Evolutionary conservation across 305 asterid genomes (phyloP).

Genomic region (Solanum hybrid): DNA sequence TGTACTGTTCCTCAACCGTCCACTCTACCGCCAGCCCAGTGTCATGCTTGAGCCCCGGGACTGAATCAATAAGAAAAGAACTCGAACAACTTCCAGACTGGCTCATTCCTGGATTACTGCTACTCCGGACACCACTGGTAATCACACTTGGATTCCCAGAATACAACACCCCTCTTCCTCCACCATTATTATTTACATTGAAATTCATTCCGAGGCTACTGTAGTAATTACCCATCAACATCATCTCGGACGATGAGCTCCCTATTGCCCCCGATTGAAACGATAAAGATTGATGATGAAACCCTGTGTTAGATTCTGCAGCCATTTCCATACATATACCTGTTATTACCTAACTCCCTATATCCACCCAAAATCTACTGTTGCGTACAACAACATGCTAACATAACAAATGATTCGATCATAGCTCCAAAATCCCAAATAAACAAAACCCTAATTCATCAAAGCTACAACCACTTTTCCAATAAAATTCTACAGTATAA

Average conservation of each 20-base stretch:
- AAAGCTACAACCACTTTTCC: background rate
- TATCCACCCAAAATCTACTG: background rate
- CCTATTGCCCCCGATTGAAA: slow-evolving; percentile 17
- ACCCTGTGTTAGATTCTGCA: slow-evolving; percentile 16
- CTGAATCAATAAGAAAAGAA: slow-evolving; percentile 51
- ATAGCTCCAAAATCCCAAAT: background rate
- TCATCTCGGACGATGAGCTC: slow-evolving; percentile 13
- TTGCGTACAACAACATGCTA: background rate
- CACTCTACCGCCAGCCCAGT: slow-evolving; percentile 72
- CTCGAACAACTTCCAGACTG: slow-evolving; percentile 13
- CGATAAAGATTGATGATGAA: slow-evolving; percentile 18
- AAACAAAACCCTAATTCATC: background rate
- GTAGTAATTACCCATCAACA: slow-evolving; percentile 8
- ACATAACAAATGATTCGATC: background rate
- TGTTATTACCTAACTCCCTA: background rate
- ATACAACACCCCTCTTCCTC: slow-evolving; percentile 12
- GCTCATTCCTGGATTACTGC: slow-evolving; percentile 9
- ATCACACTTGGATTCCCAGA: slow-evolving; percentile 12
- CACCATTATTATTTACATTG: slow-evolving; percentile 3
- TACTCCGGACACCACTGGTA: background rate
- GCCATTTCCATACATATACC: slow-evolving; percentile 12
- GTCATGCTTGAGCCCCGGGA: slow-evolving; percentile 70
- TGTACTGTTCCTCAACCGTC: slow-evolving; percentile 70
- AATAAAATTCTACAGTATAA: background rate
- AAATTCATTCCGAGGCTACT: slow-evolving; percentile 2